Evolutionary conservation across 192 early-diverging fungal species (phyloP).

Genomic region (Powellomyces hirtus): DNA sequence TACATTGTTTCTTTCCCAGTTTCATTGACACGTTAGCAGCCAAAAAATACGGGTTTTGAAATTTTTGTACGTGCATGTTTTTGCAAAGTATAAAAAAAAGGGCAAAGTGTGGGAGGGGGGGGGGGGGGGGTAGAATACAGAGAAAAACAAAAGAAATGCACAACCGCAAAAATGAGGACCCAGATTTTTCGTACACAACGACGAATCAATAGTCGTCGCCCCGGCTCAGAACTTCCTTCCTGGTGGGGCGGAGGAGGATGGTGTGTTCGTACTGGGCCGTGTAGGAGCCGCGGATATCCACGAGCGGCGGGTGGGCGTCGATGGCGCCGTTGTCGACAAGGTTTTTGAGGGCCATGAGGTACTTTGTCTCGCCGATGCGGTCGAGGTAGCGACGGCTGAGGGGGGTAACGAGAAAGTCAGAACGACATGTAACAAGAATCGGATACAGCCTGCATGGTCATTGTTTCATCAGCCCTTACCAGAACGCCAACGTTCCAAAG

Average conservation of each 20-base stretch:
- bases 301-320: conserved; percentile 82
- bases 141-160: no score
- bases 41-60: conserved; percentile 64
- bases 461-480: conserved; percentile 31
- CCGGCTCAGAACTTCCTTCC: conserved; percentile 79
- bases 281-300: conserved; percentile 79
- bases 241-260: conserved; percentile 80
- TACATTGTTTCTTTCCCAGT: conserved; percentile 54
- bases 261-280: conserved; percentile 99
- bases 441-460: not conserved
- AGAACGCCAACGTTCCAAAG: conserved; percentile 95
- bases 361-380: conserved; percentile 87
- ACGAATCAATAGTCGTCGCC: conserved; percentile 80
- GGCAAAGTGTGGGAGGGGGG: not conserved
- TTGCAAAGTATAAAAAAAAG: not conserved
- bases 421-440: not conserved
- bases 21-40: conserved; percentile 67
- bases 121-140: no score
- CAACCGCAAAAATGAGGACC: no score
- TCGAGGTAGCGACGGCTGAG: conserved; percentile 83
- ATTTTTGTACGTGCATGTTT: not conserved
- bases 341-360: conserved; percentile 79
- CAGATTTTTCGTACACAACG: no score
- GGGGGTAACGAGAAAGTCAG: not conserved
- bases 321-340: conserved; percentile 84